phyloP scores from a whole-genome alignment of 2,329 filamentous ascomycete species.

The Venturia pyrina region DNA sequence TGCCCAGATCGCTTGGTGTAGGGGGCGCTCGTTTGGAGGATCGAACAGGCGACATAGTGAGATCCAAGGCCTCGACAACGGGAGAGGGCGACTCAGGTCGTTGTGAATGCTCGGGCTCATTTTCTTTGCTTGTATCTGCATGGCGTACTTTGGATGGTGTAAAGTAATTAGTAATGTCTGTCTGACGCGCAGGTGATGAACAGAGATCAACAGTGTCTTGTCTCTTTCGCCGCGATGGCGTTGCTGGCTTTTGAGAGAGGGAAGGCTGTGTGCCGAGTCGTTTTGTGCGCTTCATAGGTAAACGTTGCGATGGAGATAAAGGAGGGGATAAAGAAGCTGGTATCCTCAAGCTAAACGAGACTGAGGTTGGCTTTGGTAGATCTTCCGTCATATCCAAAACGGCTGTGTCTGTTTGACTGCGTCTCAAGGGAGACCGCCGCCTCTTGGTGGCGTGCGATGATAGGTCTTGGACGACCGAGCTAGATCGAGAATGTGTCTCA shows the following conservation, averaged over 20 bases:
- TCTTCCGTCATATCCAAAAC: slow-evolving; percentile 6
- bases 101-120: neutral
- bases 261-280: neutral
- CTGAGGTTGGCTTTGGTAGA: neutral
- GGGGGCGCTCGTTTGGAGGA: neutral
- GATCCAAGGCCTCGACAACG: neutral
- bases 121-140: neutral
- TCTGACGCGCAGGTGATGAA: slow-evolving; percentile 7
- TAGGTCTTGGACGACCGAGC: neutral
- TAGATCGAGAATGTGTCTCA: neutral
- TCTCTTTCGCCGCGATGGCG: neutral
- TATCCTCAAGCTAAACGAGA: neutral
- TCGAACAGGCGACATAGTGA: neutral
- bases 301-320: slow-evolving; percentile 6
- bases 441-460: neutral
- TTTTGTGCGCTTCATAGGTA: slow-evolving; percentile 3
- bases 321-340: slow-evolving; percentile 4
- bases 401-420: neutral
- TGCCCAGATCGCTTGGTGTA: neutral
- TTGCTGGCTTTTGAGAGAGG: neutral
- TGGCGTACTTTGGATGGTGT: slow-evolving; percentile 1
- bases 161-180: slow-evolving; percentile 5
- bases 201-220: neutral
- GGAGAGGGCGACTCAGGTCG: neutral
- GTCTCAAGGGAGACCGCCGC: slow-evolving; percentile 1